Percentiles rank a stretch among this genome's conserved stretches.
phyloP scores from a whole-genome alignment of 169 alveolate genomes.

The Cytauxzoon felis region DNA sequence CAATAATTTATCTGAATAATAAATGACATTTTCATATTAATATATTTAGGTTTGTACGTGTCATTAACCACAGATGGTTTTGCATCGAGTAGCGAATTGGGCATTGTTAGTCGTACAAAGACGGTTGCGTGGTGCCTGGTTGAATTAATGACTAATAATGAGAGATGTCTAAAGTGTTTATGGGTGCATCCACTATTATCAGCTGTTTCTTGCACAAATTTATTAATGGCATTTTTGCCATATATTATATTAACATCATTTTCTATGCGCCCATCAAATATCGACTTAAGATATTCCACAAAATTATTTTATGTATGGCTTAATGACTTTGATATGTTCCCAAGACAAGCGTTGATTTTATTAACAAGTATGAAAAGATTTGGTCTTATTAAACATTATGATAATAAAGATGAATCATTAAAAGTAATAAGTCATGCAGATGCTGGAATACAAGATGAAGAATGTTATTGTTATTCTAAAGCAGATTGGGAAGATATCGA shows the following conservation, averaged over 20 bases:
- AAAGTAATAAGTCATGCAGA: constrained; percentile 5
- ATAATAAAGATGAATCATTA: constrained; percentile 9
- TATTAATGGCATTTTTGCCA: constrained; percentile 62
- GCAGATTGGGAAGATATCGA: constrained; percentile 42
- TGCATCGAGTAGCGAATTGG: constrained; percentile 55
- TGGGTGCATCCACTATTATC: constrained; percentile 66
- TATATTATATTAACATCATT: constrained; percentile 56
- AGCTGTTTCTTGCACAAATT: constrained; percentile 57
- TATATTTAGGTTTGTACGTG: constrained; percentile 35
- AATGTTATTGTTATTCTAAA: constrained; percentile 18
- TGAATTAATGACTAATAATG: constrained; percentile 64
- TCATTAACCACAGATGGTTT: constrained; percentile 61
- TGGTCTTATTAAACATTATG: constrained; percentile 63
- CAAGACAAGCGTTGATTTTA: constrained; percentile 59
- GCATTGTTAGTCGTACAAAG: constrained; percentile 57
- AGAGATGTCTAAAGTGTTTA: constrained; percentile 62
- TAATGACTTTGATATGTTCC: constrained; percentile 57
- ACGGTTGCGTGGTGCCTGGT: constrained; percentile 65
- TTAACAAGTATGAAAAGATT: constrained; percentile 54
- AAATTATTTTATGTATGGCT: constrained; percentile 62
- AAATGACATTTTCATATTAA: not conserved
- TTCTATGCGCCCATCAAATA: constrained; percentile 18
- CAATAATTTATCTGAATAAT: too few relatives aligned
- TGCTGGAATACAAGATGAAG: not conserved
- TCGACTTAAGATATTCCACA: constrained; percentile 22